Evolutionary conservation across 83 land plant species (phyloP), one percentile per base, ranked within the genome.

Genomic region (Larix sibirica): DNA sequence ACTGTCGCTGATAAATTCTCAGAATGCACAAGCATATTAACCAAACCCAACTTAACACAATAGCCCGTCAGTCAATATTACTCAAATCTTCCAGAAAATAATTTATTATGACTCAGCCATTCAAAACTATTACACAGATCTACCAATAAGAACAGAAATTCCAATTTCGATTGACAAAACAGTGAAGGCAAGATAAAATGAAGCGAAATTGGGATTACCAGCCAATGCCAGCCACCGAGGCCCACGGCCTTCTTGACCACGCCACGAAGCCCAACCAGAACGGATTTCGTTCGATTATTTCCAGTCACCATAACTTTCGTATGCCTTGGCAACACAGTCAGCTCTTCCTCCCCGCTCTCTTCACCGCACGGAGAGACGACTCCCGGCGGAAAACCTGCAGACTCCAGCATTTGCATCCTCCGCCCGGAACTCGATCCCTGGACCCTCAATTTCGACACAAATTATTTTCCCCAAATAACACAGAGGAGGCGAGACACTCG

Each of bases 151-250:
- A 50, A 50, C 12, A 50, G 56, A 50, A 50, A 10, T 50, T 50
- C 56, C 56, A 50, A 50, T 50, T 50, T 50, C 3, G 2, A 50
- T 50, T 50, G 13, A 50, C 12, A 50, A 50, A 50, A 9, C 56
- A 50, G 56, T 9, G 9, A 50, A 10, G 56, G 2, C 10, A 50
- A 50, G 12, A 50, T 50, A 10, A 50, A 50, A 50, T 50, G 12
- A 50, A 50, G 56, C 33, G 18, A 33, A 31, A 44, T 44, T 38
- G 33, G 4, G 50, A 60, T 87, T 87, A 91, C 94, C 90, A 91
- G 94, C 94, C 94, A 91, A 86, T 91, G 94, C 94, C 93, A 91
- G 6, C 93, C 93, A 3, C 93, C 93, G 76, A 91, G 91, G 4
- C 93, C 94, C 33, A 91, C 93, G 54, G 93, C 93, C 83, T 91